Evolutionary conservation across 176 grass and related monocot species (phyloP).

Genomic region (Eleusine coracana): DNA sequence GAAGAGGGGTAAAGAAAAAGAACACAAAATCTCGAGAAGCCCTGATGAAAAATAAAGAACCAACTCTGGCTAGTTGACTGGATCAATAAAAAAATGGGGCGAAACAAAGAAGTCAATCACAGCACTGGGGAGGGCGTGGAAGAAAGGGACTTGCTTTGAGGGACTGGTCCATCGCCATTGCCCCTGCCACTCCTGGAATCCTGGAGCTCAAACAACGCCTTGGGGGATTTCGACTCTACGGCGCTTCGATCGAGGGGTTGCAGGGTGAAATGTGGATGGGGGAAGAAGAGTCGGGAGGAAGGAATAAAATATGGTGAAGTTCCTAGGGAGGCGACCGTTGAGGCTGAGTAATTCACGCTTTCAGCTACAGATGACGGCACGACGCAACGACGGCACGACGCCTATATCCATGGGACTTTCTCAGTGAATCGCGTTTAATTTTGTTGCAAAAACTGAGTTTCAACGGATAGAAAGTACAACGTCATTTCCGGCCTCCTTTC

Average conservation of each 20-base stretch:
- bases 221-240: not conserved
- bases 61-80: not conserved
- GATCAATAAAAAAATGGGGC: not conserved
- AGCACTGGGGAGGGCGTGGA: not conserved
- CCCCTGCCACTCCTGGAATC: not conserved
- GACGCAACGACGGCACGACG: not conserved
- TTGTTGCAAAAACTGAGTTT: not conserved
- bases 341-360: not conserved
- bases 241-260: not conserved
- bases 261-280: not conserved
- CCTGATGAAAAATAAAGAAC: not conserved
- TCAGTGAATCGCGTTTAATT: not conserved
- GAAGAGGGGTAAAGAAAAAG: not conserved
- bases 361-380: constrained; percentile 18
- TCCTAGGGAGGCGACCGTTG: not conserved
- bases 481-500: too few species aligned
- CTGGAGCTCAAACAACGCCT: not conserved
- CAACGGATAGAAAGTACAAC: not conserved
- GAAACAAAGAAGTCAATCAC: not conserved
- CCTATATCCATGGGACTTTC: not conserved
- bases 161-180: constrained; percentile 33
- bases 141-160: constrained; percentile 26
- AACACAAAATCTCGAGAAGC: not conserved
- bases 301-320: not conserved
- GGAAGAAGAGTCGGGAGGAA: not conserved